phyloP scores from a whole-genome alignment of 192 early-diverging fungal genomes.

The Podila minutissima region DNA sequence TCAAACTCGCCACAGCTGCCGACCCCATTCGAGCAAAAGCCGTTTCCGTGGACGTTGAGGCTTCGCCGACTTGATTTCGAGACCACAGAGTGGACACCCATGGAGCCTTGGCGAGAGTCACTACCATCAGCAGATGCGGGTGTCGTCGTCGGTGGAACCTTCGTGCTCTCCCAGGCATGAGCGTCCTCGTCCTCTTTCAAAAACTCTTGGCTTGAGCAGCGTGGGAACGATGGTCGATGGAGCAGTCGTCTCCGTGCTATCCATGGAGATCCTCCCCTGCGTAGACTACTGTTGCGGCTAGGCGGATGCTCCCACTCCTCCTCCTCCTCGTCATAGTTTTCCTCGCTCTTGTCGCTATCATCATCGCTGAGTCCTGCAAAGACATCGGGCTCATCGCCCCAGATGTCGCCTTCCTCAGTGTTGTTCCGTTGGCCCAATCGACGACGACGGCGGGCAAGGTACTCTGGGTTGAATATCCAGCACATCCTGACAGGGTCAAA shows the following conservation, averaged over 20 bases:
- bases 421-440: conserved; percentile 3
- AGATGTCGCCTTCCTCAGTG: conserved; percentile 15
- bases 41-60: conserved; percentile 8
- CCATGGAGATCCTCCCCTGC: neutral
- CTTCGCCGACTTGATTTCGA: conserved; percentile 44
- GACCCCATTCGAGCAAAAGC: conserved; percentile 7
- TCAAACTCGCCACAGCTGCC: conserved; percentile 44
- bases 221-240: conserved; percentile 19
- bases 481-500: conserved; percentile 40
- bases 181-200: conserved; percentile 19
- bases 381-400: conserved; percentile 45
- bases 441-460: conserved; percentile 9
- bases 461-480: conserved; percentile 48
- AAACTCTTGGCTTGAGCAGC: conserved; percentile 22
- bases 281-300: conserved; percentile 1
- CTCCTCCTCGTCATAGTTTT: neutral
- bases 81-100: conserved; percentile 24
- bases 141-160: neutral
- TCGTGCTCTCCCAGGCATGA: conserved; percentile 15
- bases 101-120: conserved; percentile 12
- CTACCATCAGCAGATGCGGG: neutral
- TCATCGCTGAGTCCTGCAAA: conserved; percentile 47
- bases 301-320: neutral
- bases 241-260: conserved; percentile 2
- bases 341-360: conserved; percentile 6